Evolutionary conservation across 495 filamentous ascomycete genomes (phyloP), one percentile per base, ranked within the genome.

Genomic region (Daldinia childiae): DNA sequence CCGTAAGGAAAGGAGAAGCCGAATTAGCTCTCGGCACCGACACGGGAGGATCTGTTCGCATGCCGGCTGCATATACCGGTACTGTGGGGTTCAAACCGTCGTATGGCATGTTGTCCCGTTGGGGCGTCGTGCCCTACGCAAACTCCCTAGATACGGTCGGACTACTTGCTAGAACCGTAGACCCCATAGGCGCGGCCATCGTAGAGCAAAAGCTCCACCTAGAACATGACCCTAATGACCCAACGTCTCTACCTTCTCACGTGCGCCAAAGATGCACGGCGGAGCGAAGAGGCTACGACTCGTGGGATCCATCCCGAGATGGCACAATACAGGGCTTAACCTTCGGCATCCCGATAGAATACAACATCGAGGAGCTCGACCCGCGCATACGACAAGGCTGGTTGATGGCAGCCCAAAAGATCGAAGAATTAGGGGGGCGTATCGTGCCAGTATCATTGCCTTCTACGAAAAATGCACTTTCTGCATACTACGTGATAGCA

Each of bases 131-230:
- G 30, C 91, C 94, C 21, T 99, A 98, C 77, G 95, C 96, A 17
- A 98, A 98, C 74, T 97, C 93, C 3, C 78, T 99, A 6, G 95
- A 99, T 76, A 99, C 95, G 1, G 93, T 99, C 5, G 96, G 96
- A 0, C 84, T 99, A 2, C 62, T 99, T 52, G 89, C 88, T 0
- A 79, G 72, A 36, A 82, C 77, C 6, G 87, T 87, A 0, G 73
- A 77, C 9, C 75, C 62, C 8, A 86, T 90, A 36, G 78, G 81
- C 51, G 73, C 81, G 36, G 76, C 93, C 12, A 90, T 95, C 64
- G 73, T 88, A 84, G 82, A 41, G 2, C 62, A 60, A 2, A 66
- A 77, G 0, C 61, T 85, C 6, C 81, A 81, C 73, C 30, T 85
- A 63, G 80, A 82, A 50, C 83, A 90, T 61, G 94, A 98, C 77